Conservation (phyloP, 1,139 yeast genomes). For the Hansenula lynferdii region DNA sequence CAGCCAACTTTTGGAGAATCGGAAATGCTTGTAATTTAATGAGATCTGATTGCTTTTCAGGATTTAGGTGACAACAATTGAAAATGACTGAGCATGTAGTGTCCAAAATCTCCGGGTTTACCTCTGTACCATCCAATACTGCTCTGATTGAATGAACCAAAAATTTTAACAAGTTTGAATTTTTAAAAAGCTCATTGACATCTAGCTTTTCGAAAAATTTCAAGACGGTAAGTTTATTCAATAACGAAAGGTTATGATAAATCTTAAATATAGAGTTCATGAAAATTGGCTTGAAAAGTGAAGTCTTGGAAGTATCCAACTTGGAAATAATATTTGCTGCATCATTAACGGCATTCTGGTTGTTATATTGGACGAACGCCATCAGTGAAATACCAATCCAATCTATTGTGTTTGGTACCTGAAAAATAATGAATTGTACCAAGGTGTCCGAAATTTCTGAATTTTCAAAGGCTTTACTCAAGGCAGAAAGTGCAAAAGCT, state of each 20-base stretch:
- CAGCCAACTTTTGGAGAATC: constrained; percentile 40
- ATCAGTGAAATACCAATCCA: constrained; percentile 21
- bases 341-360: constrained; percentile 23
- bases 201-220: constrained; percentile 32
- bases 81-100: constrained; percentile 41
- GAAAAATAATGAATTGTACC: constrained; percentile 7
- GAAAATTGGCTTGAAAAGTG: constrained; percentile 38
- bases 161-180: constrained; percentile 25
- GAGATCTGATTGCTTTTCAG: constrained; percentile 46
- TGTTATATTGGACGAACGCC: constrained; percentile 12
- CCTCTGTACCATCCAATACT: constrained; percentile 25
- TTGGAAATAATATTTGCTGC: constrained; percentile 36
- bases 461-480: constrained; percentile 4
- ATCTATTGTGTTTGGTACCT: constrained; percentile 15
- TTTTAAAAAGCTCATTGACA: constrained; percentile 10
- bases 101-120: constrained; percentile 39
- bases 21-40: constrained; percentile 53
- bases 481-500: constrained; percentile 33
- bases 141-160: constrained; percentile 14
- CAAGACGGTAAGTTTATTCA: constrained; percentile 35
- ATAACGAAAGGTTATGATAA: constrained; percentile 28
- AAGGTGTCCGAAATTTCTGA: constrained; percentile 3
- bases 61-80: constrained; percentile 57
- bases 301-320: constrained; percentile 37
- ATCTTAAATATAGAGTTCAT: constrained; percentile 41